Evolutionary conservation across 768 basidiomycete species (phyloP).

Genomic region (Austroboletus festivus): DNA sequence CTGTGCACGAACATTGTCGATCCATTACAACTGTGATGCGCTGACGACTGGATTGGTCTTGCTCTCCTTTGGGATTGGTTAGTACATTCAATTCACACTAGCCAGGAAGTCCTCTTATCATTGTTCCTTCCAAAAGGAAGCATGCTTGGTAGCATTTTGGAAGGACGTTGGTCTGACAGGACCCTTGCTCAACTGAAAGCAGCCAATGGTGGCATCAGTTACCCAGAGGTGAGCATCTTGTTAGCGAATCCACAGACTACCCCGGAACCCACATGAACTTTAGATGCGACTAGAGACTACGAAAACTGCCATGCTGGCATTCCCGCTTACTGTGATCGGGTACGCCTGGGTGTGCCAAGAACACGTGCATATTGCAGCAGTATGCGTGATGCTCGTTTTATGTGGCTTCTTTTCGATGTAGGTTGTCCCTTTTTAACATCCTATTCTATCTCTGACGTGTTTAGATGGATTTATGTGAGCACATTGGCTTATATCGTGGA

Average conservation of each 20-base stretch:
- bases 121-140: too few relatives aligned
- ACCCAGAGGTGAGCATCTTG: conserved; percentile 60
- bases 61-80: conserved; percentile 72
- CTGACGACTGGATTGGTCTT: conserved; percentile 74
- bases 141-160: conserved; percentile 50
- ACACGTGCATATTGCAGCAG: conserved; percentile 59
- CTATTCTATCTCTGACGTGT: conserved; percentile 1
- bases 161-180: conserved; percentile 58
- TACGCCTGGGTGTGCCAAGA: conserved; percentile 76
- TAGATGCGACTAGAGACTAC: conserved; percentile 75
- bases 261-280: too few relatives aligned
- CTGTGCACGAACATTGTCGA: conserved; percentile 62
- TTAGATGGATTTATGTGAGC: conserved; percentile 59
- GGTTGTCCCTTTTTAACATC: too few relatives aligned
- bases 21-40: conserved; percentile 62
- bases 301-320: conserved; percentile 46
- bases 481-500: conserved; percentile 86
- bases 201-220: conserved; percentile 45
- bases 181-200: conserved; percentile 41
- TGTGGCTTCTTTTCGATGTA: conserved; percentile 75
- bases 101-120: too few relatives aligned
- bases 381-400: conserved; percentile 70
- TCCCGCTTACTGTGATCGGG: conserved; percentile 58
- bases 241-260: too few relatives aligned
- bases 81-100: too few relatives aligned